These are phyloP conservation scores for Cryphonectria nitschkei DNA, from an alignment of 2,329 filamentous ascomycete genomes.

Conservation along the genomic window DNA sequence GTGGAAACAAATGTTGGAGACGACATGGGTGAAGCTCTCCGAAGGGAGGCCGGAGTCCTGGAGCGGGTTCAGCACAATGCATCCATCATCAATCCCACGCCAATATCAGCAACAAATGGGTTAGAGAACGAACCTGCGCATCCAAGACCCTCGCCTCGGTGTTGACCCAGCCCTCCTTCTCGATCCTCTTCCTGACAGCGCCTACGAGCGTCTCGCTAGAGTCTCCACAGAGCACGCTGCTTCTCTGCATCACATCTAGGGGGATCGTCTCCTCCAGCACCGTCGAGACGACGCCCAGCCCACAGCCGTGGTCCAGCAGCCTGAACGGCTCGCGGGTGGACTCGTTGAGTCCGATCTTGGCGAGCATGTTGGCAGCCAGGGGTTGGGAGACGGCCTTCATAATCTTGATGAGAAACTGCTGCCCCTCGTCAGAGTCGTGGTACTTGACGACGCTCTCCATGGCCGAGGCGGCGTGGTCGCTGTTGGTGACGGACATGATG, in stretches of 20 bases:
- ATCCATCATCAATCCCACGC: neutral
- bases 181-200: constrained; percentile 43
- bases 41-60: constrained; percentile 33
- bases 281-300: constrained; percentile 53
- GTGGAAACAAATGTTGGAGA: constrained; percentile 36
- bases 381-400: constrained; percentile 32
- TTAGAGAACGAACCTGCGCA: constrained; percentile 45
- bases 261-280: constrained; percentile 47
- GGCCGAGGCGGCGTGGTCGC: constrained; percentile 1
- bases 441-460: constrained; percentile 23
- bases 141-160: constrained; percentile 48
- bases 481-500: neutral
- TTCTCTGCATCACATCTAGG: constrained; percentile 43
- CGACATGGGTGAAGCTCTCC: constrained; percentile 35
- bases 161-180: constrained; percentile 50
- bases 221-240: constrained; percentile 56
- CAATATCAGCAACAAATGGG: neutral
- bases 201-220: constrained; percentile 47
- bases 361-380: constrained; percentile 34
- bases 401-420: constrained; percentile 24
- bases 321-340: constrained; percentile 38
- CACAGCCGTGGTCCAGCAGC: constrained; percentile 58
- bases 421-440: constrained; percentile 10
- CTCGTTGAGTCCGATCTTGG: constrained; percentile 38
- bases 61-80: neutral